Evolutionary conservation across 306 rosid species (phyloP).

Genomic region (Cicer pinnatifidum): DNA sequence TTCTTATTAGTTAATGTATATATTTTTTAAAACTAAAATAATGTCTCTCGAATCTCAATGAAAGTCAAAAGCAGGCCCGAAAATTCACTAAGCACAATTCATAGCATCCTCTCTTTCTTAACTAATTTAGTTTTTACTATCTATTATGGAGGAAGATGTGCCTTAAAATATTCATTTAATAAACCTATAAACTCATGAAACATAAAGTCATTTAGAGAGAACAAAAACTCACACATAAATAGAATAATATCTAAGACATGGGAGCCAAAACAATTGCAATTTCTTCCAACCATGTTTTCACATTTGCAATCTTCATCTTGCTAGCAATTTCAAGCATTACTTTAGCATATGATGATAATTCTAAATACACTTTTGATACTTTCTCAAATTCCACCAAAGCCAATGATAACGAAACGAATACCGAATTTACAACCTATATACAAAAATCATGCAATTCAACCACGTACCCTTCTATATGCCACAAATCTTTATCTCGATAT

Average conservation of each 20-base stretch:
- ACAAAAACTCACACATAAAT: neutral
- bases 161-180: slow-evolving; percentile 24
- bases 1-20: too few species aligned
- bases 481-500: slow-evolving; percentile 47
- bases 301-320: slow-evolving; percentile 26
- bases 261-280: slow-evolving; percentile 11
- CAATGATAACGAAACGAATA: neutral
- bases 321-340: slow-evolving; percentile 13
- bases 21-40: neutral
- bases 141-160: neutral
- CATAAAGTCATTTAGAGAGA: neutral
- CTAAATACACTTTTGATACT: neutral
- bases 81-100: neutral
- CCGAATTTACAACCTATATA: slow-evolving; percentile 32
- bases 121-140: neutral
- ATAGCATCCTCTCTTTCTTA: neutral
- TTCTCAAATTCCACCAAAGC: slow-evolving; percentile 17
- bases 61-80: slow-evolving; percentile 7
- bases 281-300: slow-evolving; percentile 24
- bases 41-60: neutral
- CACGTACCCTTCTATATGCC: slow-evolving; percentile 56
- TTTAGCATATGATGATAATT: slow-evolving; percentile 30
- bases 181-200: slow-evolving; percentile 40
- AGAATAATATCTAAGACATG: slow-evolving; percentile 34
- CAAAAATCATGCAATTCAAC: slow-evolving; percentile 53